Percentiles rank a stretch among this genome's conserved stretches.
Conservation (phyloP, 306 rosid genomes). For the Fragaria nilgerrensis region DNA sequence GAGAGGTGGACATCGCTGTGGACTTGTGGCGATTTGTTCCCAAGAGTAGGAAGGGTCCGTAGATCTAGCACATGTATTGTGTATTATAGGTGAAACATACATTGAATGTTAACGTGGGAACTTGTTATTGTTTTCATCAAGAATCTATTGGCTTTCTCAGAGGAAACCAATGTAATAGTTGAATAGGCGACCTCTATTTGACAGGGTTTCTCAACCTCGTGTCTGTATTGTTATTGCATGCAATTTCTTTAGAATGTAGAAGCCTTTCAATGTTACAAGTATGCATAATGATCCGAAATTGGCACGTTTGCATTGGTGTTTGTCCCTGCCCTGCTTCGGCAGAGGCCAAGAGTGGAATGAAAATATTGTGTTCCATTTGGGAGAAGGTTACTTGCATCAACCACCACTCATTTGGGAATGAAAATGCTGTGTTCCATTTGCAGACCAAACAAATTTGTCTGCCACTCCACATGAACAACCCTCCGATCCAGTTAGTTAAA, state of each 20-base stretch:
- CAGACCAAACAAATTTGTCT: too few relatives aligned
- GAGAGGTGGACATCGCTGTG: constrained; percentile 79
- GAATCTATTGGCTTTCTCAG: neutral
- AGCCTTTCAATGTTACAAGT: neutral
- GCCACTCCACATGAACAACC: too few relatives aligned
- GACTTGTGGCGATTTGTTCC: constrained; percentile 95
- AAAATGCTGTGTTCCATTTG: too few relatives aligned
- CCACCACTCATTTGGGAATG: too few relatives aligned
- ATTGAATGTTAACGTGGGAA: neutral
- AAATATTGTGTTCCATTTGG: too few relatives aligned
- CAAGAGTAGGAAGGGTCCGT: constrained; percentile 30
- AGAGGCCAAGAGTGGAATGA: too few relatives aligned
- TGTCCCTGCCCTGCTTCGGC: too few relatives aligned
- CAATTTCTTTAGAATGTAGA: neutral
- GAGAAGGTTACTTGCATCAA: too few relatives aligned
- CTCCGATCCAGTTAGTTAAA: too few relatives aligned
- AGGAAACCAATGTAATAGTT: constrained; percentile 2
- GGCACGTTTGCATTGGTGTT: too few relatives aligned
- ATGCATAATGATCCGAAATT: neutral
- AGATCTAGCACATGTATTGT: constrained; percentile 15
- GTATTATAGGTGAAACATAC: neutral
- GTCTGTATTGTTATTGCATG: neutral
- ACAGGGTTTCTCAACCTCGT: neutral
- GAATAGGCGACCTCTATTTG: neutral
- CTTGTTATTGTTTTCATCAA: neutral